A percentile compares a stretch with the other conserved stretches of the same genome.
Conservation (phyloP, 1,139 yeast species). For the Magnusiomyces fungicola region DNA sequence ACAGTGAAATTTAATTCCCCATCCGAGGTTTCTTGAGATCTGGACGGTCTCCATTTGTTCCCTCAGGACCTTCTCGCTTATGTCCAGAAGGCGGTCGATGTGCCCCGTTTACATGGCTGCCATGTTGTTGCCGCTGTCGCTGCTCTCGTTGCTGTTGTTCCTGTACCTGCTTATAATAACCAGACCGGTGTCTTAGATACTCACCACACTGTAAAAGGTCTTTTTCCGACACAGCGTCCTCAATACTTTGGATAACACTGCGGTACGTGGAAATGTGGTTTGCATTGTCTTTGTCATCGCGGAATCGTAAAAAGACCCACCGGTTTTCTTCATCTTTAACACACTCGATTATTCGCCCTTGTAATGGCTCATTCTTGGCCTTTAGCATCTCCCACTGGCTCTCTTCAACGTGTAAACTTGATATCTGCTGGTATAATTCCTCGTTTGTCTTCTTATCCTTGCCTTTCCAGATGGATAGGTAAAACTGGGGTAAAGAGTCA, state of each 20-base stretch:
- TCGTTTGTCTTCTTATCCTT: conserved; percentile 57
- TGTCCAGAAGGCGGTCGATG: too few species aligned
- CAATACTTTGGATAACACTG: conserved; percentile 74
- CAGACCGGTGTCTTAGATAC: too few species aligned
- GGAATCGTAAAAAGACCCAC: conserved; percentile 82
- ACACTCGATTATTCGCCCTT: conserved; percentile 88
- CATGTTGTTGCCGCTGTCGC: not conserved
- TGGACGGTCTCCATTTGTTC: too few species aligned
- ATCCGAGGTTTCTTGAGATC: too few species aligned
- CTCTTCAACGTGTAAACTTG: conserved; percentile 53
- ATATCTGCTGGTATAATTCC: too few species aligned
- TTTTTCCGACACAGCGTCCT: conserved; percentile 42
- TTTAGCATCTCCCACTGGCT: conserved; percentile 81
- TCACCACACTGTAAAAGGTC: too few species aligned
- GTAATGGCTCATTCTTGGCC: conserved; percentile 64
- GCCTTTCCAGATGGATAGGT: conserved; percentile 77
- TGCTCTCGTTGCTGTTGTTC: not conserved
- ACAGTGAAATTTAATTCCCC: too few species aligned
- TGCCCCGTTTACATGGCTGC: not conserved
- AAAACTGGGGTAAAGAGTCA: conserved; percentile 65
- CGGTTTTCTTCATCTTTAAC: conserved; percentile 50
- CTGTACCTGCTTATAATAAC: not conserved
- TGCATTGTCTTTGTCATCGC: conserved; percentile 89
- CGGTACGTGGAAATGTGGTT: conserved; percentile 76
- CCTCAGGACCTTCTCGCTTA: too few species aligned